Conservation (phyloP, 2,329 filamentous ascomycete species). For the Chrysoporthe puriensis region DNA sequence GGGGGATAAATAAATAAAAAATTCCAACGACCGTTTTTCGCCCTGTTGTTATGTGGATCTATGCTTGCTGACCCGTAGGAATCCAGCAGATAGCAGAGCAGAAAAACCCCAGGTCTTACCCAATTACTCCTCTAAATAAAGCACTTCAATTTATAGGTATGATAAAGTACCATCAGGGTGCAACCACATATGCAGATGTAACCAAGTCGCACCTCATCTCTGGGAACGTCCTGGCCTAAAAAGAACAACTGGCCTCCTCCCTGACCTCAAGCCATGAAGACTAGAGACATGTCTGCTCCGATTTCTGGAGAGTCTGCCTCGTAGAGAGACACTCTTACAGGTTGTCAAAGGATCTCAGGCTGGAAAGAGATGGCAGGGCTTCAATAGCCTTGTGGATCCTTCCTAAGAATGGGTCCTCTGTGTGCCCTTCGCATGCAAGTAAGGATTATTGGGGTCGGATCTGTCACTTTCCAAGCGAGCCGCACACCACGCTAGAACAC, state of each 20-base stretch:
- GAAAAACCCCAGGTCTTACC: no score
- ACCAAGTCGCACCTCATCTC: background rate
- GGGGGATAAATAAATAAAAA: no score
- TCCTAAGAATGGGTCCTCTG: background rate
- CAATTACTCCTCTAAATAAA: no score
- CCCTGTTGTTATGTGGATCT: no score
- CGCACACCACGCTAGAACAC: background rate
- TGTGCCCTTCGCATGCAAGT: background rate
- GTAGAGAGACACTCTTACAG: background rate
- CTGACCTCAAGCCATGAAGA: background rate
- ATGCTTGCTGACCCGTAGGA: no score
- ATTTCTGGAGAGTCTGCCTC: background rate
- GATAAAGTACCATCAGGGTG: no score
- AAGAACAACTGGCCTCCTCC: background rate
- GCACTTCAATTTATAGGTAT: no score
- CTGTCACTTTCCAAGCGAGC: background rate
- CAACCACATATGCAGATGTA: background rate
- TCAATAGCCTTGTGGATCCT: slow-evolving; percentile 9
- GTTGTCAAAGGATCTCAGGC: background rate
- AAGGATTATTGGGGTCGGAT: background rate
- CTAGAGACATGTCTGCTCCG: background rate
- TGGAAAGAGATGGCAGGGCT: background rate
- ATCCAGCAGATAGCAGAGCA: no score
- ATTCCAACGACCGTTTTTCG: no score
- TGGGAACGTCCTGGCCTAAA: background rate